Evolutionary conservation across 495 filamentous ascomycete species (phyloP).

Genomic region (Delitschia confertaspora): DNA sequence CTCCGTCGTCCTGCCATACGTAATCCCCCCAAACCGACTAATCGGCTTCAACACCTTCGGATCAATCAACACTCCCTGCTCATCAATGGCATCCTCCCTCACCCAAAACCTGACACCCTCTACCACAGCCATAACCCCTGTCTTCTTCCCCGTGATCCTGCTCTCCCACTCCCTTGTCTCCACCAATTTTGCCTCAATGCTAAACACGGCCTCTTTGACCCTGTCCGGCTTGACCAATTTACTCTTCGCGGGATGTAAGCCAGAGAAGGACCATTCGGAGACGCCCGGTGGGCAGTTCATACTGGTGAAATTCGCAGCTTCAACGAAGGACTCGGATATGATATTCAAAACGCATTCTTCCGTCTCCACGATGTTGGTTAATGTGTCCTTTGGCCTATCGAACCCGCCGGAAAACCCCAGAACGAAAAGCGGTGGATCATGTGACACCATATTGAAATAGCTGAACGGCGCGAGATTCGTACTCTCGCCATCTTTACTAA

Average conservation of each 20-base stretch:
- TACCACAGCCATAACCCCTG: slow-evolving; percentile 63
- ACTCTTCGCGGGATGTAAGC: slow-evolving; percentile 62
- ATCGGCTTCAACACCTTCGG: slow-evolving; percentile 59
- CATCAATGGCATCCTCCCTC: slow-evolving; percentile 77
- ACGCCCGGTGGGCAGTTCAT: slow-evolving; percentile 72
- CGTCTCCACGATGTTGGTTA: slow-evolving; percentile 61
- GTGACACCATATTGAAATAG: slow-evolving; percentile 74
- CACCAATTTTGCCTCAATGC: slow-evolving; percentile 70
- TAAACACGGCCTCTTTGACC: slow-evolving; percentile 73
- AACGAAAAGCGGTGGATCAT: slow-evolving; percentile 86
- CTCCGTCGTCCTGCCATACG: slow-evolving; percentile 62
- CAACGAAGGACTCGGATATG: slow-evolving; percentile 72
- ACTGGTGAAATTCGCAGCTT: slow-evolving; percentile 73
- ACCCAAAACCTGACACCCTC: slow-evolving; percentile 87
- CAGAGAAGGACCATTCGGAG: slow-evolving; percentile 73
- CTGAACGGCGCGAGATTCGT: slow-evolving; percentile 81
- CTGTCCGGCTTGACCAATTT: slow-evolving; percentile 59
- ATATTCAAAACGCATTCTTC: slow-evolving; percentile 69
- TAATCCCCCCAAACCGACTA: slow-evolving; percentile 73
- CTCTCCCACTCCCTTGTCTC: slow-evolving; percentile 69
- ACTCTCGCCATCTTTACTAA: slow-evolving; percentile 46
- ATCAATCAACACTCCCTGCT: slow-evolving; percentile 63
- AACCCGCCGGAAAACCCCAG: slow-evolving; percentile 54
- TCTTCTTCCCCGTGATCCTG: slow-evolving; percentile 56
- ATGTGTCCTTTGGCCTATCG: slow-evolving; percentile 59